Evolutionary conservation across 495 filamentous ascomycete genomes (phyloP).

Genomic region (Penicillium atrosanguineum): DNA sequence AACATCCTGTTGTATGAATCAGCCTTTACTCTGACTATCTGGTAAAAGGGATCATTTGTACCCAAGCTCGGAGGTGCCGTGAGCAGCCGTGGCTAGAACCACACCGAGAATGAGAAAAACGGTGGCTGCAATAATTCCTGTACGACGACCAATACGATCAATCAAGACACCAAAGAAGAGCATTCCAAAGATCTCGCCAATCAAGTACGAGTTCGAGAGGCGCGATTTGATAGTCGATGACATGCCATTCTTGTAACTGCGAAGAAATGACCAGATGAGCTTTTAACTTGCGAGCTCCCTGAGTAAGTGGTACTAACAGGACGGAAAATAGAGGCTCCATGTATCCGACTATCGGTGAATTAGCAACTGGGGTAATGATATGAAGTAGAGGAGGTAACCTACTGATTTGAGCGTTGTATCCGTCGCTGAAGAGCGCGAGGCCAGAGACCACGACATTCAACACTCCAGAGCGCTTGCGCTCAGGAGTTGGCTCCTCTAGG

Average conservation of each 20-base stretch:
- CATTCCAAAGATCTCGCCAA: constrained; percentile 38
- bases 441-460: constrained; percentile 37
- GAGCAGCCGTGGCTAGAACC: constrained; percentile 29
- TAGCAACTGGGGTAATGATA: neutral
- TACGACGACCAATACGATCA: constrained; percentile 31
- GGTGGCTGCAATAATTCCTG: constrained; percentile 27
- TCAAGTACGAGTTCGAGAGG: constrained; percentile 33
- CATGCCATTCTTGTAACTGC: constrained; percentile 30
- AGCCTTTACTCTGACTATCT: neutral
- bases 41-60: neutral
- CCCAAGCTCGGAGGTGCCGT: constrained; percentile 27
- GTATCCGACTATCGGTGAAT: constrained; percentile 29
- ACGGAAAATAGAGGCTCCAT: constrained; percentile 39
- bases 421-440: constrained; percentile 41
- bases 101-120: constrained; percentile 28
- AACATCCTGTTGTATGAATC: constrained; percentile 34
- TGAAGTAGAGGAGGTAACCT: neutral
- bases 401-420: constrained; percentile 44
- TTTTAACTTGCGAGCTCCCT: neutral
- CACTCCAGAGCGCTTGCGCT: constrained; percentile 15
- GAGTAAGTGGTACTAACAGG: constrained; percentile 22
- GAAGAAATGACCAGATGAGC: neutral
- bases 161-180: constrained; percentile 32
- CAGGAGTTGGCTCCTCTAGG: constrained; percentile 7
- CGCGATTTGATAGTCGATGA: constrained; percentile 34